These are phyloP conservation scores for Elsinoe batatas DNA, from an alignment of 2,329 filamentous ascomycete species.

Conservation along the genomic window DNA sequence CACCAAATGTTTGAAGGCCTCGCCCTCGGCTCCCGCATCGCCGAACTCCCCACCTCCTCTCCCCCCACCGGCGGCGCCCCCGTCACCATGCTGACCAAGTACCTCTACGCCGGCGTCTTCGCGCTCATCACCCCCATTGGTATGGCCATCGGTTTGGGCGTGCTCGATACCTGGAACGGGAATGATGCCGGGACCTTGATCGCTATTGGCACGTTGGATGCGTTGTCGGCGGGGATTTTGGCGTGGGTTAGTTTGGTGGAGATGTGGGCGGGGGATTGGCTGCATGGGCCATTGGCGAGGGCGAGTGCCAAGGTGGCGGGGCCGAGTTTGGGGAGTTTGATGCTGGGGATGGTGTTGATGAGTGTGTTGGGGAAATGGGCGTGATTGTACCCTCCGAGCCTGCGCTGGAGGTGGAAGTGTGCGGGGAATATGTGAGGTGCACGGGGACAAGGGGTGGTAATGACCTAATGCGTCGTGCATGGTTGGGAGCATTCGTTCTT, in stretches of 20 bases:
- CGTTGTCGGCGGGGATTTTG: slow-evolving; percentile 63
- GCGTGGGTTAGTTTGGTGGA: slow-evolving; percentile 73
- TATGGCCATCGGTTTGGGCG: slow-evolving; percentile 71
- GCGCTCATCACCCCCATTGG: slow-evolving; percentile 64
- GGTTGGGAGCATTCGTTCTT: background rate
- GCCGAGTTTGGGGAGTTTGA: slow-evolving; percentile 40
- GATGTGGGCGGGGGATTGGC: slow-evolving; percentile 71
- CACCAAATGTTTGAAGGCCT: slow-evolving; percentile 72
- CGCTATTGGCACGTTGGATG: slow-evolving; percentile 63
- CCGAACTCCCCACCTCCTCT: slow-evolving; percentile 41
- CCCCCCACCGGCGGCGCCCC: background rate
- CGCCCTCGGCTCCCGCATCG: slow-evolving; percentile 62
- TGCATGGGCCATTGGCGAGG: slow-evolving; percentile 39
- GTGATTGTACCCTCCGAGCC: slow-evolving; percentile 25
- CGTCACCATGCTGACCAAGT: slow-evolving; percentile 36
- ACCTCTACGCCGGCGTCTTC: slow-evolving; percentile 54
- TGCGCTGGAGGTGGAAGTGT: no score
- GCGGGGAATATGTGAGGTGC: background rate
- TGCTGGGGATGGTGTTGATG: slow-evolving; percentile 59
- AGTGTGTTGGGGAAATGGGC: slow-evolving; percentile 68
- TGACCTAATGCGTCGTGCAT: background rate
- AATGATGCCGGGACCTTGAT: slow-evolving; percentile 59
- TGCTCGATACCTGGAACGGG: slow-evolving; percentile 61
- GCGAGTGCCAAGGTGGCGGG: slow-evolving; percentile 39
- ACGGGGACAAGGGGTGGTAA: background rate